phyloP scores from a whole-genome alignment of 208 protist species.

The Acanthamoeba healyi region DNA sequence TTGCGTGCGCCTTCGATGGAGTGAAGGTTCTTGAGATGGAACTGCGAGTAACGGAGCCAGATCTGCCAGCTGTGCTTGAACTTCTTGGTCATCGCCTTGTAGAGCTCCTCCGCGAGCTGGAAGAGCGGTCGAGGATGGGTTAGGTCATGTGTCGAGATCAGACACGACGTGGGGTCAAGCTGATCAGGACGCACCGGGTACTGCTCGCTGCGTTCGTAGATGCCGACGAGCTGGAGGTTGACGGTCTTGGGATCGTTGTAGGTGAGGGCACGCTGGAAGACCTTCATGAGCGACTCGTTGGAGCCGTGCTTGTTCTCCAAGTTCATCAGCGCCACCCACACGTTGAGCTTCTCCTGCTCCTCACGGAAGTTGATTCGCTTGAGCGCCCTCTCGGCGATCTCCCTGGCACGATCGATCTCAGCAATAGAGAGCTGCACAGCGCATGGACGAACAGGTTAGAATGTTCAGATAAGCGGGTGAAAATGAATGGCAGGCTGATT shows the following conservation, averaged over 20 bases:
- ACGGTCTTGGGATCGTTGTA: slow-evolving; percentile 87
- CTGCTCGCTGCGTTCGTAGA: slow-evolving; percentile 80
- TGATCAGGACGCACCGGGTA: slow-evolving; percentile 15
- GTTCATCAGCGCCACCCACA: slow-evolving; percentile 92
- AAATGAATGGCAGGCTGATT: background rate
- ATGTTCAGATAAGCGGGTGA: background rate
- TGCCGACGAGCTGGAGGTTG: slow-evolving; percentile 80
- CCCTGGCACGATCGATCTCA: slow-evolving; percentile 90
- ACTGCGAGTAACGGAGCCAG: slow-evolving; percentile 86
- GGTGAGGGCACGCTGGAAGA: slow-evolving; percentile 81
- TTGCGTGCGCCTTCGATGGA: slow-evolving; percentile 74
- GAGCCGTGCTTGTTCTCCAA: slow-evolving; percentile 91
- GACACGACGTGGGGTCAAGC: too few relatives aligned
- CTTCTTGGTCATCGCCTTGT: slow-evolving; percentile 86
- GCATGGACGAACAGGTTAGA: slow-evolving; percentile 13
- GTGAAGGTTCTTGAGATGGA: slow-evolving; percentile 74
- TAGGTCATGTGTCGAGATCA: too few relatives aligned
- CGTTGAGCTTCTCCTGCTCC: slow-evolving; percentile 89
- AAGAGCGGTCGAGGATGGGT: background rate
- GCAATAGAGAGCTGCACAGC: slow-evolving; percentile 79
- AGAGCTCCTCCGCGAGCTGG: slow-evolving; percentile 78
- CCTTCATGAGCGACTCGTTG: slow-evolving; percentile 73
- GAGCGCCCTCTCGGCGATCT: slow-evolving; percentile 88
- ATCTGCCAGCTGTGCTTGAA: slow-evolving; percentile 86
- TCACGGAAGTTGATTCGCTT: slow-evolving; percentile 84